Conservation (phyloP, 352 stramenopile species). For the Pythium sp. region DNA sequence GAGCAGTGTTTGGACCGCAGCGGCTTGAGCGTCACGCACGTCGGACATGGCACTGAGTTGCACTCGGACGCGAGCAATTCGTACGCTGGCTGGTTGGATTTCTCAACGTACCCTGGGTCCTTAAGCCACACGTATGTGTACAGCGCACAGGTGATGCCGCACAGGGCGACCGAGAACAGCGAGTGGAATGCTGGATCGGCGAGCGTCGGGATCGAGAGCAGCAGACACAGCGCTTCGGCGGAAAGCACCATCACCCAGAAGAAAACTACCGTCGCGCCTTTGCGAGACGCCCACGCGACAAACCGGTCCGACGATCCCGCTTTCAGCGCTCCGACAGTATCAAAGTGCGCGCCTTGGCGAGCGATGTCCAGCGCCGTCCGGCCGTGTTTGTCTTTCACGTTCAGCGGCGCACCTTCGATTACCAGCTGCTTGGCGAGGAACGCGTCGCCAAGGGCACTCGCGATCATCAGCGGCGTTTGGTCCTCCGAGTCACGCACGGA, state of each 20-base stretch:
- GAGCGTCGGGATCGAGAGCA: conserved; percentile 55
- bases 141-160: conserved; percentile 44
- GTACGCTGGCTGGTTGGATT: conserved; percentile 59
- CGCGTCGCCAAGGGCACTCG: conserved; percentile 66
- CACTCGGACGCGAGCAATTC: conserved; percentile 72
- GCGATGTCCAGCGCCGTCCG: conserved; percentile 76
- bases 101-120: conserved; percentile 69
- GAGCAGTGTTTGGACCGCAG: conserved; percentile 81
- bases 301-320: conserved; percentile 64
- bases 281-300: conserved; percentile 57
- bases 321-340: conserved; percentile 64
- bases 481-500: conserved; percentile 59
- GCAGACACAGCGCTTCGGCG: conserved; percentile 45
- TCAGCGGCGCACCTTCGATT: conserved; percentile 66
- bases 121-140: conserved; percentile 83
- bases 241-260: conserved; percentile 64
- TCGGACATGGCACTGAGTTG: conserved; percentile 67
- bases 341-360: conserved; percentile 60
- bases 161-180: conserved; percentile 31
- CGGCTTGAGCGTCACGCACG: conserved; percentile 73
- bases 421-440: conserved; percentile 85
- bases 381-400: conserved; percentile 65
- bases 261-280: conserved; percentile 62
- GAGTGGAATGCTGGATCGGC: conserved; percentile 25
- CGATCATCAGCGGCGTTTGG: conserved; percentile 83